Base-by-base conservation (phyloP, 2,329 filamentous ascomycete species). In the Trichoderma atrobrunneum region DNA sequence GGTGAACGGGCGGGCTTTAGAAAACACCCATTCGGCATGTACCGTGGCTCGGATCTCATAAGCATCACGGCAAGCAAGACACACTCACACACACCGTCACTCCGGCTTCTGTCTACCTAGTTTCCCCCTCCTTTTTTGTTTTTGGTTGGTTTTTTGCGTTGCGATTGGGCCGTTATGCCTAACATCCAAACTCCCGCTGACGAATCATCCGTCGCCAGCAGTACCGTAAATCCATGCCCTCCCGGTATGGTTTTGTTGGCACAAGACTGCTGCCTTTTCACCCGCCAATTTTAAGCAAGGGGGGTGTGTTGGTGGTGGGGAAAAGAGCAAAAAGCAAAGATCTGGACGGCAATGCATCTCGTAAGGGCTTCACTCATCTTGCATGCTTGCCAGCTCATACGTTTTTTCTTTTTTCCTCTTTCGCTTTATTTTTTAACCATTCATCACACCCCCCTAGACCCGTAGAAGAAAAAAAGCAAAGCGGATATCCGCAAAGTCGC, bases 161-260 rank as follows among this genome's bases (percentile, higher is more conserved):
- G 43, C 65, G 21, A 32, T 65, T 54, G 28, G 57, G n/a, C 21
- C 28, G 57, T 60, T 26, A 70, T 62, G 66, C 28, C 66, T 21
- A 26, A 43, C 34, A 26, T 64, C 18, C 62, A 18, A 51, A 43
- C 39, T 24, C 14, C 14, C 57, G 68, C 68, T 56, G 68, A 48
- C 68, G 68, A 71, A 71, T 71, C 68, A 71, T 18, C 34, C 30
- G 14, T 4, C 32, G 60, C 60, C 68, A 71, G 68, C 48, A 64
- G 10, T 14, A 39, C 36, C 36, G 36, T 39, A 24, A 65, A 18
- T 21, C 61, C 39, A 30, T 26, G 3, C 63, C n/a, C n/a, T 56
- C 26, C 48, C 43, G 30, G 16, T 56, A 36, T 34, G 48, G 34
- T 39, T 39, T 26, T 39, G 21, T 14, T 62, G 62, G 43, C 62